Percentiles rank a stretch among this genome's conserved stretches.
Conservation (phyloP, 805 yeast species). For the Candida krabiensis region DNA sequence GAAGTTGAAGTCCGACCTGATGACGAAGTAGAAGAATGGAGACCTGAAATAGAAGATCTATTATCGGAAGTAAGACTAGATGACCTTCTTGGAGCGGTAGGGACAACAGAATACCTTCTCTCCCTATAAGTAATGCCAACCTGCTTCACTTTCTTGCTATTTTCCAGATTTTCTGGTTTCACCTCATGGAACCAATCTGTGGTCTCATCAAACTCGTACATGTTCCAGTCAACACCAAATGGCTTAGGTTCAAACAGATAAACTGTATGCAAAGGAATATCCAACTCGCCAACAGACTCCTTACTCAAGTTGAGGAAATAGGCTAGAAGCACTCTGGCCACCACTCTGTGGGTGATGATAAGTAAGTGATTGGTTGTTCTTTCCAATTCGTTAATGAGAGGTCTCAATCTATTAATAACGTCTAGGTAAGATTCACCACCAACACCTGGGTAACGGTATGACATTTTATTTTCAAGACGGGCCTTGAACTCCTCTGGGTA, state of each 20-base stretch:
- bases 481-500: conserved; percentile 79
- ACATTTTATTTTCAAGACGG: conserved; percentile 72
- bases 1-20: conserved; percentile 4
- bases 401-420: conserved; percentile 85
- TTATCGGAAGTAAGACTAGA: conserved; percentile 6
- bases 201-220: conserved; percentile 82
- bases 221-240: conserved; percentile 90
- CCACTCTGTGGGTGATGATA: conserved; percentile 87
- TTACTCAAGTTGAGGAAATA: conserved; percentile 83
- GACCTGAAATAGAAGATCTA: conserved; percentile 11
- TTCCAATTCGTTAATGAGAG: conserved; percentile 90
- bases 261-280: conserved; percentile 89
- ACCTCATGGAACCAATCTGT: conserved; percentile 77
- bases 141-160: conserved; percentile 61
- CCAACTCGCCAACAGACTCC: conserved; percentile 82
- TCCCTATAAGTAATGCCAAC: conserved; percentile 70
- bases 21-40: conserved; percentile 1
- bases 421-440: conserved; percentile 97
- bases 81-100: conserved; percentile 59
- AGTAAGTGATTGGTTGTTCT: conserved; percentile 85
- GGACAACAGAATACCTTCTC: conserved; percentile 70
- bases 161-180: conserved; percentile 41
- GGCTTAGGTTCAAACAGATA: conserved; percentile 92
- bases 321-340: conserved; percentile 81
- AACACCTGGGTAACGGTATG: conserved; percentile 92